phyloP scores from a whole-genome alignment of 2,329 filamentous ascomycete genomes.

The Fusarium caatingaense region DNA sequence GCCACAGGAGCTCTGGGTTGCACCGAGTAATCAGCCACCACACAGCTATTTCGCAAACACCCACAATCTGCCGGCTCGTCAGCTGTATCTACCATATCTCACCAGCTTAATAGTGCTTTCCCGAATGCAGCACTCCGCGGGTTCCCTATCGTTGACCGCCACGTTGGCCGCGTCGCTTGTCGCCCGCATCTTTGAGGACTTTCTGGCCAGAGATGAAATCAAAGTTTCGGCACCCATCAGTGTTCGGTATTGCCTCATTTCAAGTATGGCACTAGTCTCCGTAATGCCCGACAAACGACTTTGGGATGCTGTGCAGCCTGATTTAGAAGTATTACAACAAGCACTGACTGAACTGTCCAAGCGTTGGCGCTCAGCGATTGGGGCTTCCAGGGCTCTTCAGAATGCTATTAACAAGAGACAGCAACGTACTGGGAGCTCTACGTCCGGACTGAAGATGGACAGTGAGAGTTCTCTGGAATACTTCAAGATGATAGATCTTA shows the following conservation, averaged over 20 bases:
- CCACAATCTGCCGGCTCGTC: not conserved
- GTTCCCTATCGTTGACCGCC: not conserved
- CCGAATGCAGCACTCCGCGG: not conserved
- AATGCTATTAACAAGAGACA: constrained; percentile 1
- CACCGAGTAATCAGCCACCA: not conserved
- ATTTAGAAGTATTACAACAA: not conserved
- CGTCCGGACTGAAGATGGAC: not conserved
- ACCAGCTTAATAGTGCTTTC: constrained; percentile 3
- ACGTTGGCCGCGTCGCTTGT: not conserved
- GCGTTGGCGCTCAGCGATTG: not conserved
- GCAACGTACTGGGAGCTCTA: not conserved
- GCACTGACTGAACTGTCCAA: not conserved
- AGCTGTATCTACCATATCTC: not conserved
- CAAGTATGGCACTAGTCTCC: not conserved
- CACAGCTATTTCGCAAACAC: constrained; percentile 2
- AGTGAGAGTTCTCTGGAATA: not conserved
- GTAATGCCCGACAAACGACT: not conserved
- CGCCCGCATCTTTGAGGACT: not conserved
- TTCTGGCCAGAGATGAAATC: not conserved
- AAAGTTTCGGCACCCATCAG: not conserved
- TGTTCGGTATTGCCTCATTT: not conserved
- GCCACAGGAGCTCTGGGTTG: not conserved
- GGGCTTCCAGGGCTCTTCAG: not conserved
- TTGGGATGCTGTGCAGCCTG: not conserved
- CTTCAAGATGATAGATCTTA: constrained; percentile 1